These are phyloP conservation scores for Pyricularia grisea DNA, from an alignment of 2,329 filamentous ascomycete species.

Conservation along the genomic window DNA sequence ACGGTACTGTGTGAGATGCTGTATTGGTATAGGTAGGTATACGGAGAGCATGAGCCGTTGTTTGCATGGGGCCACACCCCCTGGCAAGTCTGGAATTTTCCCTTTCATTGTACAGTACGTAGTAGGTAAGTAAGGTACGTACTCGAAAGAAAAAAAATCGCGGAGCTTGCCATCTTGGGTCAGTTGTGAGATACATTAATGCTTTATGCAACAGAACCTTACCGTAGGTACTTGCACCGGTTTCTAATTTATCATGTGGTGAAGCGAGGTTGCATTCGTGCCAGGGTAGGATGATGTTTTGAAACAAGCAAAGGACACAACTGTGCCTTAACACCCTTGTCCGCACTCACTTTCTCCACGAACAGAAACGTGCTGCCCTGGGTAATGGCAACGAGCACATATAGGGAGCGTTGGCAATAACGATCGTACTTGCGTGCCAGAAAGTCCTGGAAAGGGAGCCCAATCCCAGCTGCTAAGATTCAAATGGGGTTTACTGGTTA, in stretches of 20 bases:
- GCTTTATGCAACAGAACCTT: background rate
- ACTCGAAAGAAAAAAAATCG: background rate
- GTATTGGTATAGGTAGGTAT: background rate
- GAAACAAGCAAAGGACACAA: background rate
- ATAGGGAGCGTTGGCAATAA: background rate
- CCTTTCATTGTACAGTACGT: too few species aligned
- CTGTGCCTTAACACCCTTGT: background rate
- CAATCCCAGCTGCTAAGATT: too few species aligned
- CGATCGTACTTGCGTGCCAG: background rate
- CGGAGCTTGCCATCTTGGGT: background rate
- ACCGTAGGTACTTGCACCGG: background rate
- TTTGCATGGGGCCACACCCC: background rate
- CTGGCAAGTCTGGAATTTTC: background rate
- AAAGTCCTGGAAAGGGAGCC: background rate
- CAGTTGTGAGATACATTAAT: background rate
- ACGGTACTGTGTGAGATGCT: too few species aligned
- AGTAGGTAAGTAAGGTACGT: too few species aligned
- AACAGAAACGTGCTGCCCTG: background rate
- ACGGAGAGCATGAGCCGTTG: background rate
- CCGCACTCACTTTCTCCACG: background rate
- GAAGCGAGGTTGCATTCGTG: background rate
- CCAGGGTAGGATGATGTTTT: background rate
- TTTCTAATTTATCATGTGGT: background rate
- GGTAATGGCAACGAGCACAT: background rate
- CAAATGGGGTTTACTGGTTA: background rate